phyloP scores from a whole-genome alignment of 768 basidiomycete genomes.

The Boletus fagicola region DNA sequence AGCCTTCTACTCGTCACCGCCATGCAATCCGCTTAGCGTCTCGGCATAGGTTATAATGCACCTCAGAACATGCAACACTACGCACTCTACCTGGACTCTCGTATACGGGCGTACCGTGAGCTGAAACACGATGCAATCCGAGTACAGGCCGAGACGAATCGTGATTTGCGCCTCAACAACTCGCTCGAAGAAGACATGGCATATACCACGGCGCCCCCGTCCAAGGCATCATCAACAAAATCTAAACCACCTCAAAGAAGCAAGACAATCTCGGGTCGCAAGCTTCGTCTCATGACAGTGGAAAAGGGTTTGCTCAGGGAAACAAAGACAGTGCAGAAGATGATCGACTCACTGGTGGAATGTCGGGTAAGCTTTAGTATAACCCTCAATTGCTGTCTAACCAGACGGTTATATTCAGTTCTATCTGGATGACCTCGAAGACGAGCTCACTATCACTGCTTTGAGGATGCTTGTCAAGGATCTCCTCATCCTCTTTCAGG shows the following conservation, averaged over 20 bases:
- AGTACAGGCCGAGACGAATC: slow-evolving; percentile 91
- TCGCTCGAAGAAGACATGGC: slow-evolving; percentile 62
- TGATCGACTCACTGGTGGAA: slow-evolving; percentile 85
- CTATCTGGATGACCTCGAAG: slow-evolving; percentile 90
- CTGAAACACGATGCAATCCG: slow-evolving; percentile 92
- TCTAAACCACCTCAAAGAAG: slow-evolving; percentile 49
- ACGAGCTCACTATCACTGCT: slow-evolving; percentile 85
- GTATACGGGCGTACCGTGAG: slow-evolving; percentile 85
- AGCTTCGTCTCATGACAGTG: slow-evolving; percentile 87
- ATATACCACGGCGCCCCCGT: slow-evolving; percentile 27
- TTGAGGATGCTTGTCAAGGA: slow-evolving; percentile 95
- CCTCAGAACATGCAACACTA: slow-evolving; percentile 88
- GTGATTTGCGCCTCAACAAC: slow-evolving; percentile 66
- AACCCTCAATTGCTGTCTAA: not conserved
- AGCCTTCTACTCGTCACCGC: not conserved
- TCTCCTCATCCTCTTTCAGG: slow-evolving; percentile 91
- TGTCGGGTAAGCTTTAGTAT: slow-evolving; percentile 64
- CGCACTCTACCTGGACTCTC: slow-evolving; percentile 81
- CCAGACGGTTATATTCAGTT: slow-evolving; percentile 51
- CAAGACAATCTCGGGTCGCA: slow-evolving; percentile 79
- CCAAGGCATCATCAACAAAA: slow-evolving; percentile 33
- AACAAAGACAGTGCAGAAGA: slow-evolving; percentile 84
- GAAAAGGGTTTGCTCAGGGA: slow-evolving; percentile 95
- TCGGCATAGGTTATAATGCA: slow-evolving; percentile 67
- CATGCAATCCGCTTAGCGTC: not conserved